phyloP scores from a whole-genome alignment of 2,329 filamentous ascomycete genomes.

The Fusarium metavorans region DNA sequence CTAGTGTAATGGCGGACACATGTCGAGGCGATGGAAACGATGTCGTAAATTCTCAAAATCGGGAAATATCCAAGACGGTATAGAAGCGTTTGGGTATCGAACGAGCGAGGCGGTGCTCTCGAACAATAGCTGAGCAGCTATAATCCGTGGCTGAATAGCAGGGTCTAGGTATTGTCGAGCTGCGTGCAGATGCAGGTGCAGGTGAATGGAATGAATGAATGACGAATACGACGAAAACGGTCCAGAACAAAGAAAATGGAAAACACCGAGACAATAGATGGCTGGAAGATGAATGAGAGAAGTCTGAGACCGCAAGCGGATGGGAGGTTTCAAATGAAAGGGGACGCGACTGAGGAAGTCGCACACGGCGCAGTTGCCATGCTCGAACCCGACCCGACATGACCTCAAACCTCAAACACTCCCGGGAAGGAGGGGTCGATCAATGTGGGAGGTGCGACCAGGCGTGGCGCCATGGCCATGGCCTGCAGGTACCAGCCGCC shows the following conservation, averaged over 20 bases:
- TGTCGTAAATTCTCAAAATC: constrained; percentile 4
- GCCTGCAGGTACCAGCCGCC: constrained; percentile 40
- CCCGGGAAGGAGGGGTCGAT: constrained; percentile 22
- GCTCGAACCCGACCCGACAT: constrained; percentile 5
- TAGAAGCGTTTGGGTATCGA: not conserved
- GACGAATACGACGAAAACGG: constrained; percentile 35
- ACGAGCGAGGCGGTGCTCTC: not conserved
- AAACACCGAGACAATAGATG: constrained; percentile 31
- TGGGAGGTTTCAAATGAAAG: constrained; percentile 40
- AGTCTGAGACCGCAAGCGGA: constrained; percentile 27
- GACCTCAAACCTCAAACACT: constrained; percentile 28
- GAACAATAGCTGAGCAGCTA: constrained; percentile 15
- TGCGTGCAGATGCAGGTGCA: not conserved
- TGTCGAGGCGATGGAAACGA: constrained; percentile 19
- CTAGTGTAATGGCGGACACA: constrained; percentile 28
- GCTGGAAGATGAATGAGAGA: constrained; percentile 33
- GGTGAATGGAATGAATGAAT: constrained; percentile 39
- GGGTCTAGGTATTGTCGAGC: constrained; percentile 31
- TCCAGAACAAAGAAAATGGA: constrained; percentile 16
- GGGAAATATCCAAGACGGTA: not conserved
- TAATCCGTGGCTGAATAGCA: constrained; percentile 18
- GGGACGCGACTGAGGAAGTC: constrained; percentile 20
- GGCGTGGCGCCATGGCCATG: constrained; percentile 32
- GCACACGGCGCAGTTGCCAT: constrained; percentile 15
- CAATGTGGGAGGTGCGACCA: constrained; percentile 31